A percentile compares a stretch with the other conserved stretches of the same genome.
phyloP scores from a whole-genome alignment of 495 filamentous ascomycete genomes.

The Articulospora tetracladia region DNA sequence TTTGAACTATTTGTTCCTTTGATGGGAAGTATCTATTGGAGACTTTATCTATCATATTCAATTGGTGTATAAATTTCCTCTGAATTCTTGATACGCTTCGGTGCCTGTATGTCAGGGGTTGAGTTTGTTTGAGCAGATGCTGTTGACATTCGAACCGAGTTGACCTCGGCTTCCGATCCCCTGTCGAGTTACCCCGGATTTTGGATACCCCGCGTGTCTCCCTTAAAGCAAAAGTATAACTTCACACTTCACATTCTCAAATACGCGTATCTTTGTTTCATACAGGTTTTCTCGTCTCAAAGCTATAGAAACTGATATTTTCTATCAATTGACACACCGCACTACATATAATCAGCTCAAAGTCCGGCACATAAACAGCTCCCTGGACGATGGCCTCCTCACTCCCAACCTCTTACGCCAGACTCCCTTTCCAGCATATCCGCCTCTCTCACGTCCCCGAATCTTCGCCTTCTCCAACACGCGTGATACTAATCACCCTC shows the following conservation, averaged over 20 bases:
- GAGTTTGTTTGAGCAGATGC: neutral
- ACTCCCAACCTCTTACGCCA: constrained; percentile 32
- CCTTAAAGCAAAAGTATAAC: neutral
- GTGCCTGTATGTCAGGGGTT: too few species aligned
- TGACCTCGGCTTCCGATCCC: neutral
- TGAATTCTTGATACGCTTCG: too few species aligned
- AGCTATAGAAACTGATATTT: too few species aligned
- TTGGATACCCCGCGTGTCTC: neutral
- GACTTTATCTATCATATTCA: too few species aligned
- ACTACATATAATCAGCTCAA: neutral
- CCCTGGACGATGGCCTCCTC: constrained; percentile 14
- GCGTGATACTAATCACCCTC: constrained; percentile 52
- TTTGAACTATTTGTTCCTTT: too few species aligned
- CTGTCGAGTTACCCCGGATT: neutral
- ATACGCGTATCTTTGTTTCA: too few species aligned
- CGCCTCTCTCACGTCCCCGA: constrained; percentile 48
- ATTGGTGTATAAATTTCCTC: too few species aligned
- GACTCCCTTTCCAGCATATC: constrained; percentile 35
- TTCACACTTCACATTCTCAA: neutral
- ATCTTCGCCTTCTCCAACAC: constrained; percentile 44
- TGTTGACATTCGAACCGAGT: neutral
- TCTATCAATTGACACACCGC: neutral
- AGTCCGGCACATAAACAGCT: neutral
- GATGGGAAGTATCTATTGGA: too few species aligned
- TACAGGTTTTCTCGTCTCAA: too few species aligned